Evolutionary conservation across 768 basidiomycete genomes (phyloP), one percentile per base, ranked within the genome.

Genomic region (Trametes gibbosa): DNA sequence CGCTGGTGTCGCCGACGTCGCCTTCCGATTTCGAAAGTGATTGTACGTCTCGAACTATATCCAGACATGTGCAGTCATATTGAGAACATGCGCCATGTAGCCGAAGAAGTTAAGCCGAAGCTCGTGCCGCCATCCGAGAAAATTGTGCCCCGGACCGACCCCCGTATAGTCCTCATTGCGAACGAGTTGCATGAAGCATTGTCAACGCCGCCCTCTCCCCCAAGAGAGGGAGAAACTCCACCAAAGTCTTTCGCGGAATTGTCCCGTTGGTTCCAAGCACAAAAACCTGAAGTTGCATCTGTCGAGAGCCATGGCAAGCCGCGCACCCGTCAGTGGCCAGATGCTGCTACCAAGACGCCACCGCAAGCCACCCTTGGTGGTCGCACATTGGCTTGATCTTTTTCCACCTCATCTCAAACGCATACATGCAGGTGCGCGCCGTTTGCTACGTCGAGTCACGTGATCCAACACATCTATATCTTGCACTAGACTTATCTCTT

Each of bases 1-100:
- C 61, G 12, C 46, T 27, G 5, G 42, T 39, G 6, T n/a, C 55
- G 8, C 55, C 55, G 10, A 41, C 35, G 2, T 56, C 60, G 21
- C 60, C 60, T 16, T 51, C 50, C 3, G 58, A 59, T 12, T 27
- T 43, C 10, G 56, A 62, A 2, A 56, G 53, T 3, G 47, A 42
- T 25, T 17, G 35, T 24, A 16, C 40, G 46, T 48, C 25, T 48
- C 17, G 53, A 16, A 10, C 5, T n/a, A 5, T 35, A 34, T 47
- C 19, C 10, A 25, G 45, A 10, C 23, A 8, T 13, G 4, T 10
- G n/a, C 13, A 17, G 6, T 13, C 14, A 32, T 21, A 9, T 47
- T 54, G 13, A 46, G 13, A 0, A 43, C 3, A 40, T 16, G 5
- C 29, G 10, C 14, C 34, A 12, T 53, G n/a, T 16, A 29, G 25